phyloP scores from a whole-genome alignment of 257 asterid species.

The Fraxinus cuspidata region DNA sequence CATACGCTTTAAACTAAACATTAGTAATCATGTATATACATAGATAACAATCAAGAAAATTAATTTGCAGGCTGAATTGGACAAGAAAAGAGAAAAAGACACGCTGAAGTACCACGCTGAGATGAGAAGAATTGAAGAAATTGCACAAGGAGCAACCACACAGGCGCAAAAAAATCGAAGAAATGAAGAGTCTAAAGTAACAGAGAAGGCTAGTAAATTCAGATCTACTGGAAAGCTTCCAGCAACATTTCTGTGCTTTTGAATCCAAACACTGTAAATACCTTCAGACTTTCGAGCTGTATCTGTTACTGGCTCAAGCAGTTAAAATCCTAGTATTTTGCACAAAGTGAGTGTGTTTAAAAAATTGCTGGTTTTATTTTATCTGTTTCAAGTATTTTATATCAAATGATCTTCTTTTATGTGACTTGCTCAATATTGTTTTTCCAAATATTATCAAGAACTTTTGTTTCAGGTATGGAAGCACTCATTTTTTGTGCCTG shows the following conservation, averaged over 20 bases:
- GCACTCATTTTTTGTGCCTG: background rate
- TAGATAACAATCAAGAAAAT: conserved; percentile 18
- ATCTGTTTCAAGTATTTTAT: background rate
- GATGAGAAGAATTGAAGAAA: conserved; percentile 45
- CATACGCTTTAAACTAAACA: conserved; percentile 16
- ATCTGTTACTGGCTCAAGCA: conserved; percentile 7
- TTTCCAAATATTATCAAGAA: background rate
- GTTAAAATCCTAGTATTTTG: conserved; percentile 8
- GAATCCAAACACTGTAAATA: conserved; percentile 28
- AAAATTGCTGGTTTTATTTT: background rate
- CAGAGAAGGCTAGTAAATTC: conserved; percentile 65
- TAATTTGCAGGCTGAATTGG: conserved; percentile 64
- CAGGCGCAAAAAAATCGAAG: conserved; percentile 60
- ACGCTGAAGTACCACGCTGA: conserved; percentile 35
- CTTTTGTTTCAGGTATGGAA: background rate
- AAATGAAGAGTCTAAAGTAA: conserved; percentile 67
- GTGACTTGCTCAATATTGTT: background rate
- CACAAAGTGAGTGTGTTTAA: background rate
- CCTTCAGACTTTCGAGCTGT: conserved; percentile 17
- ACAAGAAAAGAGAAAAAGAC: conserved; percentile 57
- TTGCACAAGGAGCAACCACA: conserved; percentile 53
- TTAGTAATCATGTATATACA: conserved; percentile 4
- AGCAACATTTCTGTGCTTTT: conserved; percentile 65
- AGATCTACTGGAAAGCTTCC: conserved; percentile 79
- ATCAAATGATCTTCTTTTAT: background rate